These are phyloP conservation scores for Chrysoporthe puriensis DNA, from an alignment of 2,329 filamentous ascomycete genomes.

Conservation along the genomic window DNA sequence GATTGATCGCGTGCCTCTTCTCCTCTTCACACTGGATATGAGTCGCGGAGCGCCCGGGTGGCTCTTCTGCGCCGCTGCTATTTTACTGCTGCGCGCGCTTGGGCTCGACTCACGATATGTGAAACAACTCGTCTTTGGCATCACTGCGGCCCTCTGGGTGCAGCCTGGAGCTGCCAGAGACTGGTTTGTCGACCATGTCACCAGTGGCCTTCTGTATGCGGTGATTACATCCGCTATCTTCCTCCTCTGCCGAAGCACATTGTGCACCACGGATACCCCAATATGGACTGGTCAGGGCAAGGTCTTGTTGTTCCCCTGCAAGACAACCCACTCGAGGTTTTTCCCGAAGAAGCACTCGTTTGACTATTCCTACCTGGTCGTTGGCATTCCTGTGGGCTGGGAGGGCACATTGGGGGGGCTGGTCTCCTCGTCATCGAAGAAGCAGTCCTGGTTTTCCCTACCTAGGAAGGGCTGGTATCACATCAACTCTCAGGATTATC, in stretches of 20 bases:
- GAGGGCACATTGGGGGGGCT: slow-evolving; percentile 58
- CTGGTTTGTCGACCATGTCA: not conserved
- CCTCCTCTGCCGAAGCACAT: slow-evolving; percentile 5
- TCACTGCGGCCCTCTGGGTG: slow-evolving; percentile 1
- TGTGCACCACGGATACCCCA: slow-evolving; percentile 13
- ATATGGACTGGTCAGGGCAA: slow-evolving; percentile 23
- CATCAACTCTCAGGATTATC: slow-evolving; percentile 63
- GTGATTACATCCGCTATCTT: slow-evolving; percentile 9
- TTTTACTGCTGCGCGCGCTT: slow-evolving; percentile 5
- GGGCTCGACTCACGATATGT: slow-evolving; percentile 19
- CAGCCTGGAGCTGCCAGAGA: not conserved
- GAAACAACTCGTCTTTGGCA: slow-evolving; percentile 20
- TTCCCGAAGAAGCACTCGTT: slow-evolving; percentile 72
- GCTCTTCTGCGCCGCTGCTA: slow-evolving; percentile 22
- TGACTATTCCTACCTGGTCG: slow-evolving; percentile 70
- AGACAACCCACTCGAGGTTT: slow-evolving; percentile 67
- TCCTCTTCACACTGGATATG: slow-evolving; percentile 21
- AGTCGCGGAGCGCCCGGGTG: slow-evolving; percentile 15
- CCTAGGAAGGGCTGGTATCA: slow-evolving; percentile 55
- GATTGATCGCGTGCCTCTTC: not conserved
- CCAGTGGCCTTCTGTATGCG: slow-evolving; percentile 7
- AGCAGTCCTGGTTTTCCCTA: slow-evolving; percentile 23
- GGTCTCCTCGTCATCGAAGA: slow-evolving; percentile 50
- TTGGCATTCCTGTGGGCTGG: slow-evolving; percentile 69
- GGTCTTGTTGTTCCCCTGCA: slow-evolving; percentile 65